phyloP scores from a whole-genome alignment of 345 rosid species.

The Camelina sativa region DNA sequence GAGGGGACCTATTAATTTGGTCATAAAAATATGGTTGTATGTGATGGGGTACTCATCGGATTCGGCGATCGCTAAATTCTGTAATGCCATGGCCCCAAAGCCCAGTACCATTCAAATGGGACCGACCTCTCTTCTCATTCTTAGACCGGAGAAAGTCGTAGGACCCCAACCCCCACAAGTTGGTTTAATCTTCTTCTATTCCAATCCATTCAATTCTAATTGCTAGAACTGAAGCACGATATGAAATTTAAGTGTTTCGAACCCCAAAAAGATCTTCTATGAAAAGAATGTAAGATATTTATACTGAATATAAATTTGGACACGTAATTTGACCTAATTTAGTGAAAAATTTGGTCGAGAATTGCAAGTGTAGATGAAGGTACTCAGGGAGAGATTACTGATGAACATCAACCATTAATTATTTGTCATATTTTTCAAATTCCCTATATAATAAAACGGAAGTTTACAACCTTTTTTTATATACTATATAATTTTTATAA shows the following conservation, averaged over 20 bases:
- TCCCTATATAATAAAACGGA: no score
- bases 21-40: slow-evolving; percentile 26
- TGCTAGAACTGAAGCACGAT: not conserved
- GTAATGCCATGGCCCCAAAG: slow-evolving; percentile 17
- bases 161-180: slow-evolving; percentile 8
- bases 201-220: not conserved
- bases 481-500: no score
- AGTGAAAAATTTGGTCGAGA: not conserved
- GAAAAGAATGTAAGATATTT: not conserved
- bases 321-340: not conserved
- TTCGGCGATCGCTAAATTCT: slow-evolving; percentile 25
- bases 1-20: slow-evolving; percentile 37
- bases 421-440: not conserved
- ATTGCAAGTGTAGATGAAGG: not conserved
- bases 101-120: slow-evolving; percentile 26
- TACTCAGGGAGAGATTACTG: not conserved
- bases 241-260: not conserved
- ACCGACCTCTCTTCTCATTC: slow-evolving; percentile 9
- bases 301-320: not conserved
- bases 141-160: not conserved
- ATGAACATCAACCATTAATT: not conserved
- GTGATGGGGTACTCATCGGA: slow-evolving; percentile 37
- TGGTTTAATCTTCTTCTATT: not conserved
- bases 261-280: no score
- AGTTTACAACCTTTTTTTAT: no score